Conservation (phyloP, 768 basidiomycete genomes). For the Pholiota molesta region DNA sequence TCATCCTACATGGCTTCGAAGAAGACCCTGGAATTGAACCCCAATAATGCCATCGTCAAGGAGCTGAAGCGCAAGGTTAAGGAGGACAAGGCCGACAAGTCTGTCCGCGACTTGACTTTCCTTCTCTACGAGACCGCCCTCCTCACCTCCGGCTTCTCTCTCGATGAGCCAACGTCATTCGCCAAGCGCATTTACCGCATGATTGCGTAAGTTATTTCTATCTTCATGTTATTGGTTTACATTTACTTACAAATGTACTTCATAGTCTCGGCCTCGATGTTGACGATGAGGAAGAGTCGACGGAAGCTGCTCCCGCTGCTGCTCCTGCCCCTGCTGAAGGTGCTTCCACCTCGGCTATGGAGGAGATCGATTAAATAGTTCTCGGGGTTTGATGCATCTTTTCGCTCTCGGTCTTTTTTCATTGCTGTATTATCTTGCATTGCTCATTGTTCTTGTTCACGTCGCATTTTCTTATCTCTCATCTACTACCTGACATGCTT, state of each 20-base stretch:
- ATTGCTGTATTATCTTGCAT: conserved; percentile 34
- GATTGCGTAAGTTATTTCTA: conserved; percentile 57
- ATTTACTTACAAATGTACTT: background rate
- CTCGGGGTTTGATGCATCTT: conserved; percentile 21
- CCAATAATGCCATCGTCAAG: conserved; percentile 89
- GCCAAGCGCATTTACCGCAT: conserved; percentile 97
- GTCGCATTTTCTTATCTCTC: conserved; percentile 15
- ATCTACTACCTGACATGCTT: conserved; percentile 20
- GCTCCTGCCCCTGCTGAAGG: conserved; percentile 57
- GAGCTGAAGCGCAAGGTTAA: conserved; percentile 94
- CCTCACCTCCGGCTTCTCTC: conserved; percentile 92
- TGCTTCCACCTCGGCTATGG: conserved; percentile 85
- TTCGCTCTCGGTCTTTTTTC: conserved; percentile 29
- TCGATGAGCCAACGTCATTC: conserved; percentile 94
- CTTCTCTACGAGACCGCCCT: conserved; percentile 97
- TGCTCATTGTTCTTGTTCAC: conserved; percentile 22
- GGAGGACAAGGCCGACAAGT: conserved; percentile 98
- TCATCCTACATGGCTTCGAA: conserved; percentile 99
- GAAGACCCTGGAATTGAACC: conserved; percentile 98
- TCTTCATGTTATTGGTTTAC: background rate
- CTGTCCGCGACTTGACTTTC: conserved; percentile 94
- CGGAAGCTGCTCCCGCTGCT: conserved; percentile 45
- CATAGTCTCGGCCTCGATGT: conserved; percentile 77
- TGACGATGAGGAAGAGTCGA: conserved; percentile 69
- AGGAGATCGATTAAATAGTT: conserved; percentile 84